Conservation (phyloP, 768 basidiomycete genomes). For the Amanita phalloides region DNA sequence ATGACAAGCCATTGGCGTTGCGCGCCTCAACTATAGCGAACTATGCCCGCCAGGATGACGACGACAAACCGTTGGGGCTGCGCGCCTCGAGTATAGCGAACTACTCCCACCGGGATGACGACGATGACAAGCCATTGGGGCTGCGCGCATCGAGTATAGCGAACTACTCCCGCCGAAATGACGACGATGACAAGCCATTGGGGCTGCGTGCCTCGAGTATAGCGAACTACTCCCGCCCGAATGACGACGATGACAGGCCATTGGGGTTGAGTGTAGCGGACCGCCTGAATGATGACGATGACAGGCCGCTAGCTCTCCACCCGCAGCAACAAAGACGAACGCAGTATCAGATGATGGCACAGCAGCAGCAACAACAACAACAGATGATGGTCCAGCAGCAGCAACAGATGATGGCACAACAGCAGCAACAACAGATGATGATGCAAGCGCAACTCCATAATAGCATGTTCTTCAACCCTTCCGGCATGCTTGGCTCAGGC, state of each 20-base stretch:
- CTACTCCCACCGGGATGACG: conserved; percentile 23
- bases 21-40: conserved; percentile 34
- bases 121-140: conserved; percentile 61
- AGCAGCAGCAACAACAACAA: conserved; percentile 31
- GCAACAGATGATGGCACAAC: conserved; percentile 39
- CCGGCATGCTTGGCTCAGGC: conserved; percentile 59
- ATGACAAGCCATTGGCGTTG: conserved; percentile 63
- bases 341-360: conserved; percentile 47
- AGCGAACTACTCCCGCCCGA: conserved; percentile 13
- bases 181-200: conserved; percentile 64
- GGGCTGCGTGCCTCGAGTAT: conserved; percentile 49
- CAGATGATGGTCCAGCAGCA: conserved; percentile 41
- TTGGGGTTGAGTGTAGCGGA: conserved; percentile 42
- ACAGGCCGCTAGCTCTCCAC: conserved; percentile 60
- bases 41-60: conserved; percentile 27
- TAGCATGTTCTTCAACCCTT: conserved; percentile 60
- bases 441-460: conserved; percentile 71
- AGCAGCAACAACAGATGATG: conserved; percentile 51
- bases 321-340: conserved; percentile 74
- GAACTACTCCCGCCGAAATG: conserved; percentile 14
- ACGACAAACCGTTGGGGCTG: conserved; percentile 63
- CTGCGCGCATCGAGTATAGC: conserved; percentile 41
- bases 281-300: conserved; percentile 45
- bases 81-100: conserved; percentile 40
- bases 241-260: conserved; percentile 55